Conservation (phyloP, 2,329 filamentous ascomycete genomes). For the Tolypocladium capitatum region DNA sequence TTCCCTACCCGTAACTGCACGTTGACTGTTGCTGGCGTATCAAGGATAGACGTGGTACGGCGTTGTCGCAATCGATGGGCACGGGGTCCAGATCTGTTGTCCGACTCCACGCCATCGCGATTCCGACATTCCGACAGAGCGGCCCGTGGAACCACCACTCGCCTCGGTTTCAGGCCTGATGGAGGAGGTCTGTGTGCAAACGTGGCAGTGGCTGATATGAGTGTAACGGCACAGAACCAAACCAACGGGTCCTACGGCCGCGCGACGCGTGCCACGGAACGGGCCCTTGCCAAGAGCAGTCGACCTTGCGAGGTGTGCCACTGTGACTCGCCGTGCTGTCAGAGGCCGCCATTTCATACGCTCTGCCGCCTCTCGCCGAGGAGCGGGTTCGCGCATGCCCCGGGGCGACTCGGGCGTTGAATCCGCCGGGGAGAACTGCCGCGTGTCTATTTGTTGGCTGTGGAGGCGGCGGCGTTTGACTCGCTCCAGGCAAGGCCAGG, state of each 20-base stretch:
- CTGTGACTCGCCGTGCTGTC: constrained; percentile 2
- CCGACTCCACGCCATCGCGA: background rate
- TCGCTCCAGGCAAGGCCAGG: background rate
- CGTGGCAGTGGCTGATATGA: background rate
- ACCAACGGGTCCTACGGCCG: background rate
- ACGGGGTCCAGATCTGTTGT: background rate
- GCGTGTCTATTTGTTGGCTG: too few species aligned
- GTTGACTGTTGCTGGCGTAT: background rate
- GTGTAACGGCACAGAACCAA: constrained; percentile 1
- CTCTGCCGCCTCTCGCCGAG: background rate
- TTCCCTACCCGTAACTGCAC: background rate
- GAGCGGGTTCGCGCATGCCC: background rate
- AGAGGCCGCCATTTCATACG: background rate
- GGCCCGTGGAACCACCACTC: constrained; percentile 1
- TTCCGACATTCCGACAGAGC: constrained; percentile 1
- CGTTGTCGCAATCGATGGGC: background rate
- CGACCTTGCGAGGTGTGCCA: constrained; percentile 17
- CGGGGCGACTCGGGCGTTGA: background rate
- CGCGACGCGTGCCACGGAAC: background rate
- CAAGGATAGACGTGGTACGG: background rate
- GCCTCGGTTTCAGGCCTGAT: constrained; percentile 1
- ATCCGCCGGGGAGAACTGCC: background rate
- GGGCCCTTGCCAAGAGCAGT: constrained; percentile 18
- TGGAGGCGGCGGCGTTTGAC: background rate
- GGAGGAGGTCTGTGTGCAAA: constrained; percentile 2